Evolutionary conservation across 345 rosid species (phyloP), one percentile per base, ranked within the genome.

Genomic region (Pseudoturritis turrita): DNA sequence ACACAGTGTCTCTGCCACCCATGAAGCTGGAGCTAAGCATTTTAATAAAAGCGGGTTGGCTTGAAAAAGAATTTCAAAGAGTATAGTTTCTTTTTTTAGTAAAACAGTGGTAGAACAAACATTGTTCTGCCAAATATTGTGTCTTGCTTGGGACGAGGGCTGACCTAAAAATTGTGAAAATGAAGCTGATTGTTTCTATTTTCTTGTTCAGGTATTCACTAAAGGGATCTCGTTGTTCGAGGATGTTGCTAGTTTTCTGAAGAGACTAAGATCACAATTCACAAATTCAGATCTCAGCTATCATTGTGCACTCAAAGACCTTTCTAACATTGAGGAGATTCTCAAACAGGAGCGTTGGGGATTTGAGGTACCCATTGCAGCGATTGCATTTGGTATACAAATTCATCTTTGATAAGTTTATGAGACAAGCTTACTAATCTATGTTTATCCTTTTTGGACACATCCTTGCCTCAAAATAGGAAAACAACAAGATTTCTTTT

Each of bases 1-100:
- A 83, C 74, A 78, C 82, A 10, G 81, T 95, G 64, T 88, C 87
- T 64, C 45, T 92, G 81, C 99, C 98, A 11, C 89, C 87, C 44
- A 83, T 65, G 77, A 86, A 66, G 80, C 77, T 89, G 77, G 94
- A 87, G 74, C 82, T 87, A 46, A 73, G 77, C 85, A 70, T 72
- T 79, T 65, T 87, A 40, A 75, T 84, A 56, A 83, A 66, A 80
- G 65, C 75, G 17, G 88, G 89, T 39, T 77, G 83, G 78, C 79
- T 87, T 58, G 80, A 71, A 74, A 72, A 82, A 72, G 99, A 95
- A 79, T 78, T 77, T 47, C 68, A 81, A 21, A 77, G 58, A 56
- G 99, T 91, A 83, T n/a, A 19, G 86, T 71, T 26, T 65, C 26
- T 35, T 39, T 19, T 43, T 31, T 44, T 21, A 21, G 37, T 39